A percentile compares a stretch with the other conserved stretches of the same genome.
These are phyloP conservation scores for Trichoderma atrobrunneum DNA, from an alignment of 2,329 filamentous ascomycete species.

Conservation along the genomic window DNA sequence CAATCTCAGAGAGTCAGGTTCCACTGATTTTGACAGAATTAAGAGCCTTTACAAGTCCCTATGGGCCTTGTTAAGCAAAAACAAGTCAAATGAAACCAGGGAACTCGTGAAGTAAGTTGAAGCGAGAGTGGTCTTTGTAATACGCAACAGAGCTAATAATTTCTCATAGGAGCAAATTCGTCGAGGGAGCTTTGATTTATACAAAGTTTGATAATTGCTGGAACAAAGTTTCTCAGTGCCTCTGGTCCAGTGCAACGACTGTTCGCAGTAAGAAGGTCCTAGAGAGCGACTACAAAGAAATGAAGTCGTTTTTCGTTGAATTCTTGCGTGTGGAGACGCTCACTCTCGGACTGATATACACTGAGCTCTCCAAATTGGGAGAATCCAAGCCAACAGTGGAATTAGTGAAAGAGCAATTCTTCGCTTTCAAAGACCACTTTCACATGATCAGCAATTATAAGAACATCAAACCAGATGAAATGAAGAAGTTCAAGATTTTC, in stretches of 20 bases:
- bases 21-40: not conserved
- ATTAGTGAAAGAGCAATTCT: not conserved
- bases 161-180: not conserved
- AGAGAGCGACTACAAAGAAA: not conserved
- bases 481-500: not conserved
- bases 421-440: not conserved
- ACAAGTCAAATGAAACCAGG: not conserved
- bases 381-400: not conserved
- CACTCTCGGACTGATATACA: not conserved
- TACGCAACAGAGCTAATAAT: not conserved
- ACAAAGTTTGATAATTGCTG: not conserved
- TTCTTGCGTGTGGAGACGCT: not conserved
- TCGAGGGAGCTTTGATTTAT: not conserved
- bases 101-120: not conserved
- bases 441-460: not conserved
- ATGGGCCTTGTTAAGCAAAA: not conserved
- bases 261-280: not conserved
- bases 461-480: not conserved
- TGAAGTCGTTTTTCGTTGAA: not conserved
- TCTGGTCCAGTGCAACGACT: not conserved
- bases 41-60: not conserved
- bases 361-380: not conserved
- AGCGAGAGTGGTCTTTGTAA: not conserved
- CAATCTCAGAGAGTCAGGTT: not conserved
- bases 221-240: not conserved